A percentile compares a stretch with the other conserved stretches of the same genome.
These are phyloP conservation scores for Suillus weaverae DNA, from an alignment of 768 basidiomycete genomes.

Conservation along the genomic window DNA sequence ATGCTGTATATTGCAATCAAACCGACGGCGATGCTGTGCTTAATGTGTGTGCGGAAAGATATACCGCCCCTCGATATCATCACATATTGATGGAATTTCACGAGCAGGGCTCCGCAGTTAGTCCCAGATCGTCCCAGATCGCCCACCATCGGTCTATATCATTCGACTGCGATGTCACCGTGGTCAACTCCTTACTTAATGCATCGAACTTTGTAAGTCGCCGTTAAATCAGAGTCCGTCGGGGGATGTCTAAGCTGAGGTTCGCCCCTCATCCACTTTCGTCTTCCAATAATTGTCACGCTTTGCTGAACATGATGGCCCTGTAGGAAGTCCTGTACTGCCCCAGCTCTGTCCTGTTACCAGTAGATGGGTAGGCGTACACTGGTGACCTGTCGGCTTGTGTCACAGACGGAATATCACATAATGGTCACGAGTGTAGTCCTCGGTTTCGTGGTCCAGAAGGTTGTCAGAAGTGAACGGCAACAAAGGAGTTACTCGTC, in stretches of 20 bases:
- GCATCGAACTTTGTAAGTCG: neutral
- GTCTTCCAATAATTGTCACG: neutral
- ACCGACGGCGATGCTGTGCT: neutral
- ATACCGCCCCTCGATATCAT: neutral
- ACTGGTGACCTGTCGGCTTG: neutral
- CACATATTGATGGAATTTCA: neutral
- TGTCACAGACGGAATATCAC: neutral
- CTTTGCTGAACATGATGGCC: neutral
- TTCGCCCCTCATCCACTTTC: neutral
- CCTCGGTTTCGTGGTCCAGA: neutral
- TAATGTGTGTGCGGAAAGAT: neutral
- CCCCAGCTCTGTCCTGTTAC: neutral
- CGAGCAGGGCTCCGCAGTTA: neutral
- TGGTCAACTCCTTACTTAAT: neutral
- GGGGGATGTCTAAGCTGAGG: neutral
- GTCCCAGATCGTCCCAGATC: neutral
- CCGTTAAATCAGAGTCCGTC: neutral
- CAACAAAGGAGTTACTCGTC: neutral
- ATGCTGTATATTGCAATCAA: neutral
- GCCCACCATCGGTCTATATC: neutral
- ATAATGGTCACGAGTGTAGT: neutral
- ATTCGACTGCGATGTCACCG: neutral
- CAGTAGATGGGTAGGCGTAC: no score
- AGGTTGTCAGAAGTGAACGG: neutral
- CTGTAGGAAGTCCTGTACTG: neutral